Evolutionary conservation across 768 basidiomycete genomes (phyloP), one percentile per base, ranked within the genome.

Genomic region (Agrocybe chaxingu): DNA sequence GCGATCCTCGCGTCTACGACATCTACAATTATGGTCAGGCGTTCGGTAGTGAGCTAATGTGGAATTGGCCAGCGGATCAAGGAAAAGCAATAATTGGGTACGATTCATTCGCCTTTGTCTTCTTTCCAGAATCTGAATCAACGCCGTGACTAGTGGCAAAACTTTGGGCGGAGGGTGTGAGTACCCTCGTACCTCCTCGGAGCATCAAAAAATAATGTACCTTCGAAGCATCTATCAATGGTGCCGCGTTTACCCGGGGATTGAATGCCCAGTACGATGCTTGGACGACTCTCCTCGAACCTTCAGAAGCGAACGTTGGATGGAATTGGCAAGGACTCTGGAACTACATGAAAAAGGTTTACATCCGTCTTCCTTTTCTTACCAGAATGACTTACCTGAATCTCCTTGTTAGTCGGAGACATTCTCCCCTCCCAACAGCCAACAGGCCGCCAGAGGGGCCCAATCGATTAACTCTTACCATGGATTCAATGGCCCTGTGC

Each of bases 401-500:
- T 49, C 18, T 11, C 34, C 7, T 31, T 32, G 13, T 0, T 29
- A 79, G 77, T 72, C 77, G 0, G 77, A 79, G 57, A 57, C 65
- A 3, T 78, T 78, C 57, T 75, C 75, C 6, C 66, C 76, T 12
- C 78, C 78, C 2, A 78, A 76, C 48, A 46, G 58, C 8, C 66
- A 72, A 45, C 77, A 79, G 59, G 64, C 63, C 0, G 68, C 71
- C 3, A 77, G 75, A 56, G 77, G 77, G 1, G 76, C 76, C 1
- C 73, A 77, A 48, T 76, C 61, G 7, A 68, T 78, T 48, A 62
- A 66, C 1, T 66, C 66, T 4, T 81, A 78, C 55, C 81, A 84
- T 57, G 81, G 80, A 5, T 72, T 67, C 16, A 47, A 64, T 1
- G 82, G 82, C 0, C 81, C 81, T 2, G 73, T 84, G 0, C 77